A percentile compares a stretch with the other conserved stretches of the same genome.
Evolutionary conservation across 2,329 filamentous ascomycete genomes (phyloP).

Genomic region (Botryosphaeria agaves): DNA sequence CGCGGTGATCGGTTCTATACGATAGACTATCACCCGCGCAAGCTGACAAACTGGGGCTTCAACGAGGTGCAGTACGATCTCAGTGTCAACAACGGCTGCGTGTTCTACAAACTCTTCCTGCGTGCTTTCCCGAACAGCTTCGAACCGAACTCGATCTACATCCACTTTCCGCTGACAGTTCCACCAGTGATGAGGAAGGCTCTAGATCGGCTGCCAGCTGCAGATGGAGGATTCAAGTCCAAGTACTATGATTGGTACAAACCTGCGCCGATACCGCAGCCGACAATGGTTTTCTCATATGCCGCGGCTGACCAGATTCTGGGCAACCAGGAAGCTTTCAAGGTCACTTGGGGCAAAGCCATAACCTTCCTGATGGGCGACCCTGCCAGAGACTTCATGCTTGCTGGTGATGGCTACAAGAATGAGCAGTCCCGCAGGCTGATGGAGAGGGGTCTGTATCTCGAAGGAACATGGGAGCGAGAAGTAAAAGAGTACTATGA

Average conservation of each 20-base stretch:
- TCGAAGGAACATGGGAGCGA: constrained; percentile 24
- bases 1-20: constrained; percentile 44
- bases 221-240: constrained; percentile 20
- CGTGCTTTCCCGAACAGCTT: constrained; percentile 32
- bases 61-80: constrained; percentile 28
- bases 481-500: constrained; percentile 31
- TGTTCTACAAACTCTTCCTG: constrained; percentile 34
- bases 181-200: constrained; percentile 29
- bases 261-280: constrained; percentile 14
- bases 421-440: constrained; percentile 25
- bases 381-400: constrained; percentile 28
- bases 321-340: constrained; percentile 24
- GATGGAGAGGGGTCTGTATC: constrained; percentile 25
- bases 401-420: constrained; percentile 24
- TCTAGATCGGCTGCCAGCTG: constrained; percentile 20
- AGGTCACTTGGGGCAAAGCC: constrained; percentile 28
- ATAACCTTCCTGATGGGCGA: constrained; percentile 27
- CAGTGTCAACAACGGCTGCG: constrained; percentile 29
- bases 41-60: constrained; percentile 25
- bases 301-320: constrained; percentile 26
- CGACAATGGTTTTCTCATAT: constrained; percentile 26
- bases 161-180: constrained; percentile 31
- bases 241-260: constrained; percentile 13
- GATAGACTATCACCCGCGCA: constrained; percentile 16
- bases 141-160: constrained; percentile 29